phyloP scores from a whole-genome alignment of 352 stramenopile genomes.

The Nothophytophthora sp. region DNA sequence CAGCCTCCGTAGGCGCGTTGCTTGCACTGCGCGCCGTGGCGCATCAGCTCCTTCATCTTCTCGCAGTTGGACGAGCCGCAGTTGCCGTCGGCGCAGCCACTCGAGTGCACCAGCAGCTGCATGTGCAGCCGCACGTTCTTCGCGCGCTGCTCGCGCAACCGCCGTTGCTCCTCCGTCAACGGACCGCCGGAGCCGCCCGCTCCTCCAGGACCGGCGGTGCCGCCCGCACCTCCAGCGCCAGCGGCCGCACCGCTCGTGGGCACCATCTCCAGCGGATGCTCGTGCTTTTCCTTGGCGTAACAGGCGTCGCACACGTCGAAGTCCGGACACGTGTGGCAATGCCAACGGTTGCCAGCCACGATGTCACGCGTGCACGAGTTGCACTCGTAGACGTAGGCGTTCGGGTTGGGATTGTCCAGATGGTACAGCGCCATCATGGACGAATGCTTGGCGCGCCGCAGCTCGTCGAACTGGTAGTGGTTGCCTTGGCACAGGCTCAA shows the following conservation, averaged over 20 bases:
- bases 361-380: conserved; percentile 87
- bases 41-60: conserved; percentile 99
- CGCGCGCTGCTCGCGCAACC: conserved; percentile 82
- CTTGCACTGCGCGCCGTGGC: conserved; percentile 95
- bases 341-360: conserved; percentile 84
- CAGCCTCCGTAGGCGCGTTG: conserved; percentile 92
- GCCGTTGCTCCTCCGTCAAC: conserved; percentile 66
- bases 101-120: conserved; percentile 97
- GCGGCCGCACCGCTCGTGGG: conserved; percentile 50
- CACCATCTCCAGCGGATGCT: conserved; percentile 82
- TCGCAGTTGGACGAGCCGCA: conserved; percentile 97
- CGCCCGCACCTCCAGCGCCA: conserved; percentile 8
- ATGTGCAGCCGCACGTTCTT: conserved; percentile 98
- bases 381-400: conserved; percentile 88
- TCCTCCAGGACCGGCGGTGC: conserved; percentile 17
- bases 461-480: conserved; percentile 99
- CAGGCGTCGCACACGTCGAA: conserved; percentile 91
- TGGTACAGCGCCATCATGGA: conserved; percentile 99
- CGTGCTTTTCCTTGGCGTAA: conserved; percentile 83
- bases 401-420: conserved; percentile 94
- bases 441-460: conserved; percentile 98
- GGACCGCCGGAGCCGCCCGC: conserved; percentile 22
- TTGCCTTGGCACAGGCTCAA: conserved; percentile 97
- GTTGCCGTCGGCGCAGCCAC: conserved; percentile 90
- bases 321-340: conserved; percentile 88